Conservation (phyloP, 2,329 filamentous ascomycete genomes). For the Rachicladosporium sp. region DNA sequence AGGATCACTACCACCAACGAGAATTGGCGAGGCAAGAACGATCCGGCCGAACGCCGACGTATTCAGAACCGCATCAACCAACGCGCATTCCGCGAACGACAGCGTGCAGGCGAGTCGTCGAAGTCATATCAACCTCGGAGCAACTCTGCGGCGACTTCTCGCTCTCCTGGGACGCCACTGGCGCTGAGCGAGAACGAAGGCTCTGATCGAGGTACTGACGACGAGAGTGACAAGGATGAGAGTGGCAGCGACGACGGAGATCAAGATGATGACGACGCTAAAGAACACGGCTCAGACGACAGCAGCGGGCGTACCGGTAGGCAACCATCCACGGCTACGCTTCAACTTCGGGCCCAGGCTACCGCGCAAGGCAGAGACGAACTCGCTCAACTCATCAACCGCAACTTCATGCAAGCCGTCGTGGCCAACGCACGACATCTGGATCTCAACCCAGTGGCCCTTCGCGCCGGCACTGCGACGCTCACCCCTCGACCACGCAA, state of each 20-base stretch:
- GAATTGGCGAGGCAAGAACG: slow-evolving; percentile 21
- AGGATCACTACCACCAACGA: slow-evolving; percentile 13
- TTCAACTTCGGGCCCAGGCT: too few relatives aligned
- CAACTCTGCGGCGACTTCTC: slow-evolving; percentile 5
- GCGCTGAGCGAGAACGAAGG: neutral
- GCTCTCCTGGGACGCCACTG: neutral
- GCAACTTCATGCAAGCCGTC: slow-evolving; percentile 17
- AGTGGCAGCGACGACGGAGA: neutral
- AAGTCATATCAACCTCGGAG: slow-evolving; percentile 13
- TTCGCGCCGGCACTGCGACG: slow-evolving; percentile 10
- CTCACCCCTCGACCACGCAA: slow-evolving; percentile 8
- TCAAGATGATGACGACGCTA: slow-evolving; percentile 2
- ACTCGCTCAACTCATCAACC: slow-evolving; percentile 20
- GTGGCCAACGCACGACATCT: slow-evolving; percentile 14
- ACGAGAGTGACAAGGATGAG: neutral
- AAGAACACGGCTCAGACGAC: slow-evolving; percentile 1
- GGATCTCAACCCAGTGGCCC: slow-evolving; percentile 9
- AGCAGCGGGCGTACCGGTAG: too few relatives aligned
- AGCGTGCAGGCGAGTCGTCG: slow-evolving; percentile 15
- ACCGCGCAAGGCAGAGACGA: slow-evolving; percentile 11
- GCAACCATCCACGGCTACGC: too few relatives aligned
- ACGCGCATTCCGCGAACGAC: slow-evolving; percentile 20
- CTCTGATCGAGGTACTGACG: neutral
- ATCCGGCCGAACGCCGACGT: slow-evolving; percentile 18
- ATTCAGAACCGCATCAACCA: slow-evolving; percentile 23